These are phyloP conservation scores for Debaryomyces sp. DNA, from an alignment of 1,139 yeast genomes.

Conservation along the genomic window DNA sequence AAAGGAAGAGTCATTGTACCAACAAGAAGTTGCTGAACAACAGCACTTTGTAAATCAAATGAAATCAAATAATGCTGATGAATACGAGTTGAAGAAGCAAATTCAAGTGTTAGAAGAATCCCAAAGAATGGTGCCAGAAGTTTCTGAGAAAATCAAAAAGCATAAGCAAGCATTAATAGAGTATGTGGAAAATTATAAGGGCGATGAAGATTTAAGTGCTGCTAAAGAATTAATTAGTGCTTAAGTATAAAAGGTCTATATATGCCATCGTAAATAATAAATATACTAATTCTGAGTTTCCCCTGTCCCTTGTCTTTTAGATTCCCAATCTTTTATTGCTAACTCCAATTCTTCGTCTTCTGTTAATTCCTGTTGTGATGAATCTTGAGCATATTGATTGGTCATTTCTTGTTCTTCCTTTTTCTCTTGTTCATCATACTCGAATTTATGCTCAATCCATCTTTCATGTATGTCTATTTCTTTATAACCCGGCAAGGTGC, in stretches of 20 bases:
- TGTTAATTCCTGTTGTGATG: conserved; percentile 30
- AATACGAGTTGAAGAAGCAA: conserved; percentile 71
- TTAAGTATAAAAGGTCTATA: neutral
- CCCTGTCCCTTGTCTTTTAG: conserved; percentile 13
- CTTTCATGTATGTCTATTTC: conserved; percentile 85
- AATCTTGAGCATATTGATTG: conserved; percentile 27
- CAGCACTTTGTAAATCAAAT: conserved; percentile 48
- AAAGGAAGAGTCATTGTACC: conserved; percentile 70
- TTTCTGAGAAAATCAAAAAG: conserved; percentile 53
- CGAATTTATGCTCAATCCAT: conserved; percentile 87
- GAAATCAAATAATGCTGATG: conserved; percentile 53
- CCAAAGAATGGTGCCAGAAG: conserved; percentile 65
- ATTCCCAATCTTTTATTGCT: conserved; percentile 68
- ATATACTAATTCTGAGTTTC: conserved; percentile 5
- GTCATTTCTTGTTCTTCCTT: conserved; percentile 42
- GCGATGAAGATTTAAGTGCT: conserved; percentile 50
- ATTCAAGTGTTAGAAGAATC: conserved; percentile 69
- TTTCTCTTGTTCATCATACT: conserved; percentile 65
- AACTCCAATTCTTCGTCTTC: conserved; percentile 76
- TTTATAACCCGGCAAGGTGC: conserved; percentile 54
- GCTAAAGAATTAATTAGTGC: conserved; percentile 36
- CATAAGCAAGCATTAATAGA: conserved; percentile 49
- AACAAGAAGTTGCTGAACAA: conserved; percentile 66
- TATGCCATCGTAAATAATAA: neutral
- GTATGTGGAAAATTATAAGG: conserved; percentile 34